phyloP scores from a whole-genome alignment of 306 rosid genomes.

The Cucurbita moschata region DNA sequence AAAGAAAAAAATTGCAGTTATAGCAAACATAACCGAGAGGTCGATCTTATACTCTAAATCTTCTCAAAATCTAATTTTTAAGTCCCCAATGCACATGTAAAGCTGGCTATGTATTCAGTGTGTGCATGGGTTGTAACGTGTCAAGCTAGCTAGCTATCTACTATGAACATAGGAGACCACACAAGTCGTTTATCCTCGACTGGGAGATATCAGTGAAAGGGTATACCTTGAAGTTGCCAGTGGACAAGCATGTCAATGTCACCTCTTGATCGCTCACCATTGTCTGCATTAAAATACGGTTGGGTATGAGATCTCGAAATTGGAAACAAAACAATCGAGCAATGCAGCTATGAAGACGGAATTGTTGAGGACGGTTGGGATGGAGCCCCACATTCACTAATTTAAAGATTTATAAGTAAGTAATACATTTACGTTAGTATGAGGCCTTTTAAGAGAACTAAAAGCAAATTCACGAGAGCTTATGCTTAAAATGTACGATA shows the following conservation, averaged over 20 bases:
- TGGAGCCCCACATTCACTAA: fast-evolving
- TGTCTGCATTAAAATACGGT: slow-evolving; percentile 38
- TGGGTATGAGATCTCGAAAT: neutral
- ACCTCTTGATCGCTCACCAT: slow-evolving; percentile 65
- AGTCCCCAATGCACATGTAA: neutral
- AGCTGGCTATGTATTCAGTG: neutral
- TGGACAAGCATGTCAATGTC: slow-evolving; percentile 70
- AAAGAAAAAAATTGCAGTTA: neutral
- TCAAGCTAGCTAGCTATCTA: neutral
- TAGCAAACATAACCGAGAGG: neutral
- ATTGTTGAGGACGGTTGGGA: no score
- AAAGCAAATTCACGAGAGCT: no score
- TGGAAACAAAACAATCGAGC: neutral
- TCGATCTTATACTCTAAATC: neutral
- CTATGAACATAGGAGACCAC: slow-evolving; percentile 51
- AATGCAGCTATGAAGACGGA: neutral
- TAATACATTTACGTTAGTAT: no score
- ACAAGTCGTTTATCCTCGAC: slow-evolving; percentile 60
- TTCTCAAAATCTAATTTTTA: neutral
- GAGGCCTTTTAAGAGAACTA: no score
- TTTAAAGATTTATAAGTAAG: no score
- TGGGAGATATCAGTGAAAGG: slow-evolving; percentile 59
- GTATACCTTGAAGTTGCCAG: slow-evolving; percentile 64
- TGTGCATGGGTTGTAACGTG: neutral
- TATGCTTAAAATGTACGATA: neutral